These are phyloP conservation scores for Ascochyta fabae DNA, from an alignment of 2,329 filamentous ascomycete species.

Conservation along the genomic window DNA sequence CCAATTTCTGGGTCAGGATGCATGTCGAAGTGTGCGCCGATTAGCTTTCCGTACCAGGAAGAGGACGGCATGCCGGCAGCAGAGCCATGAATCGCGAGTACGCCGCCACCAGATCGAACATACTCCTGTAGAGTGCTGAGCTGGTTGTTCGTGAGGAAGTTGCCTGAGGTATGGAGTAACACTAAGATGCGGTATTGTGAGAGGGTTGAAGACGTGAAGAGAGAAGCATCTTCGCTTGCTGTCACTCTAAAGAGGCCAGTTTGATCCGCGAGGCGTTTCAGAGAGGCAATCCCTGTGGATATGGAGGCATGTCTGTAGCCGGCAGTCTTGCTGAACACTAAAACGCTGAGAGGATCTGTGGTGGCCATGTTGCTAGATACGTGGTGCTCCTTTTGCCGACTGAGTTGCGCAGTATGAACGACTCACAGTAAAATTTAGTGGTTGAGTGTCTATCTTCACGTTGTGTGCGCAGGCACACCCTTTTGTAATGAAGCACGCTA, in stretches of 20 bases:
- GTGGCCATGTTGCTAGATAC: neutral
- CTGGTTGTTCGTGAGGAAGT: slow-evolving; percentile 18
- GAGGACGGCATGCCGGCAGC: slow-evolving; percentile 33
- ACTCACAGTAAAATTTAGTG: too few species aligned
- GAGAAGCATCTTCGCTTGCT: slow-evolving; percentile 28
- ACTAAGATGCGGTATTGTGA: slow-evolving; percentile 21
- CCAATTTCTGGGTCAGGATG: slow-evolving; percentile 33
- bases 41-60: slow-evolving; percentile 30
- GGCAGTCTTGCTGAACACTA: slow-evolving; percentile 38
- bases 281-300: slow-evolving; percentile 21
- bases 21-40: slow-evolving; percentile 37
- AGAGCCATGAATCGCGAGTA: slow-evolving; percentile 36
- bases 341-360: slow-evolving; percentile 16
- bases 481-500: neutral
- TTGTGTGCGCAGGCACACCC: neutral
- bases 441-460: too few species aligned
- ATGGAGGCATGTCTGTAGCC: slow-evolving; percentile 40
- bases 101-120: slow-evolving; percentile 29
- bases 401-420: too few species aligned
- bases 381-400: too few species aligned
- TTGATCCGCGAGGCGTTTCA: slow-evolving; percentile 16
- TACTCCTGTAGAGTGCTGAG: slow-evolving; percentile 25
- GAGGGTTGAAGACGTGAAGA: slow-evolving; percentile 18
- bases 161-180: slow-evolving; percentile 26
- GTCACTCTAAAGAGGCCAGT: slow-evolving; percentile 18